phyloP scores from a whole-genome alignment of 2,329 filamentous ascomycete genomes.

The Colletotrichum shisoi region DNA sequence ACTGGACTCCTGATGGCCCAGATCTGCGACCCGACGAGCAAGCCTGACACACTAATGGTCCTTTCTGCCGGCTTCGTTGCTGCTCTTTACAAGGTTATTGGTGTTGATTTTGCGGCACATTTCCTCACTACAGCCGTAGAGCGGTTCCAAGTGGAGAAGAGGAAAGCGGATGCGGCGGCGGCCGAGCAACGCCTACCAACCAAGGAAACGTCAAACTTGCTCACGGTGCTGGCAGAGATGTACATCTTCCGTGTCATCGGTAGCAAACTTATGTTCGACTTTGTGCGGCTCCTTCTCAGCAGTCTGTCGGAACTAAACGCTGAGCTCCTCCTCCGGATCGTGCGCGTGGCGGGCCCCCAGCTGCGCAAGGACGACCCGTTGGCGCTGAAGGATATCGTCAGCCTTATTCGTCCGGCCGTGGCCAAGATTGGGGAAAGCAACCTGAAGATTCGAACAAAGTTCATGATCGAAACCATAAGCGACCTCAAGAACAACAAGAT shows the following conservation, averaged over 20 bases:
- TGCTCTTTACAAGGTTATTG: slow-evolving; percentile 85
- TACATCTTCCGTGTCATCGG: slow-evolving; percentile 92
- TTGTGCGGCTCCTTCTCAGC: slow-evolving; percentile 78
- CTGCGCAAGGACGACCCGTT: slow-evolving; percentile 88
- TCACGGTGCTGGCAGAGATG: slow-evolving; percentile 83
- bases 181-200: slow-evolving; percentile 45
- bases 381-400: slow-evolving; percentile 86
- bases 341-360: slow-evolving; percentile 81
- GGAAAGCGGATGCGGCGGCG: slow-evolving; percentile 49
- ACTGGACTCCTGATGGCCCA: slow-evolving; percentile 81
- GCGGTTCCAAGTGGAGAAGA: slow-evolving; percentile 74
- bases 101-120: slow-evolving; percentile 88
- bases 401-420: slow-evolving; percentile 77
- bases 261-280: slow-evolving; percentile 86
- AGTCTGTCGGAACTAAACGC: slow-evolving; percentile 85
- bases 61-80: slow-evolving; percentile 89
- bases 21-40: slow-evolving; percentile 76
- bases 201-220: slow-evolving; percentile 77
- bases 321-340: slow-evolving; percentile 83
- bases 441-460: slow-evolving; percentile 87
- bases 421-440: slow-evolving; percentile 71
- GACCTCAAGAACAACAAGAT: slow-evolving; percentile 93
- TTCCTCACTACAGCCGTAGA: slow-evolving; percentile 80
- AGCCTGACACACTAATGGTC: slow-evolving; percentile 90
- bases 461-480: slow-evolving; percentile 97